Conservation (phyloP, 257 asterid genomes). For the Gentiana macrophylla region DNA sequence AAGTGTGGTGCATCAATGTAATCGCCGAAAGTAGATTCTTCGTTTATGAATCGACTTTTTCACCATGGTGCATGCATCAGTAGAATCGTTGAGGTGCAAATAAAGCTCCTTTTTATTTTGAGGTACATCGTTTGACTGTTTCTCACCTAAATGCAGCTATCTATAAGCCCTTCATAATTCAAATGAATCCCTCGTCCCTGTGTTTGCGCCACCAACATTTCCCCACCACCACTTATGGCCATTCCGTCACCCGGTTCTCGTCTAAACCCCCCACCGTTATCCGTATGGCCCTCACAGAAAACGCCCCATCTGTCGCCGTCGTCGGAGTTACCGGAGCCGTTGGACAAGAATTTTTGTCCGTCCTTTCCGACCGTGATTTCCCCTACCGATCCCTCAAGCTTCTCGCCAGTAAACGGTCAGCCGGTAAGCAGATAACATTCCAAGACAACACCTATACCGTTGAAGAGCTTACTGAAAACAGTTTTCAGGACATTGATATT, state of each 20-base stretch:
- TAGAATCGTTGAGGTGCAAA: too few relatives aligned
- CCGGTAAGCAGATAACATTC: constrained; percentile 44
- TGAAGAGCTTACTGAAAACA: constrained; percentile 51
- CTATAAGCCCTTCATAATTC: constrained; percentile 15
- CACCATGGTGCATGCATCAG: too few relatives aligned
- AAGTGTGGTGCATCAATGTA: too few relatives aligned
- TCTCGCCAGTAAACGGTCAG: constrained; percentile 82
- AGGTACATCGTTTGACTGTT: not conserved
- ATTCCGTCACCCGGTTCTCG: constrained; percentile 17
- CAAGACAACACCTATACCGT: constrained; percentile 39
- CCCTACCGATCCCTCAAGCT: constrained; percentile 78
- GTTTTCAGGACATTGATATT: constrained; percentile 66
- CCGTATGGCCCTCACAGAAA: constrained; percentile 68
- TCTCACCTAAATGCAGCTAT: constrained; percentile 4
- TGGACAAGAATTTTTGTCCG: constrained; percentile 90
- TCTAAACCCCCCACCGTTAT: constrained; percentile 21
- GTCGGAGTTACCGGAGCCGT: constrained; percentile 96
- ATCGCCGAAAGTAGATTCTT: too few relatives aligned
- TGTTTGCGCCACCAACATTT: constrained; percentile 31
- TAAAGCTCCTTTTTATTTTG: too few relatives aligned
- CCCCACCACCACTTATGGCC: constrained; percentile 9
- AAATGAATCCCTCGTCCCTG: constrained; percentile 38
- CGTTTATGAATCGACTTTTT: too few relatives aligned
- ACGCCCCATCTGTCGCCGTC: constrained; percentile 80
- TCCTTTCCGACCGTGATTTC: constrained; percentile 64